phyloP scores from a whole-genome alignment of 2,329 filamentous ascomycete genomes.

The Pyricularia grisea region DNA sequence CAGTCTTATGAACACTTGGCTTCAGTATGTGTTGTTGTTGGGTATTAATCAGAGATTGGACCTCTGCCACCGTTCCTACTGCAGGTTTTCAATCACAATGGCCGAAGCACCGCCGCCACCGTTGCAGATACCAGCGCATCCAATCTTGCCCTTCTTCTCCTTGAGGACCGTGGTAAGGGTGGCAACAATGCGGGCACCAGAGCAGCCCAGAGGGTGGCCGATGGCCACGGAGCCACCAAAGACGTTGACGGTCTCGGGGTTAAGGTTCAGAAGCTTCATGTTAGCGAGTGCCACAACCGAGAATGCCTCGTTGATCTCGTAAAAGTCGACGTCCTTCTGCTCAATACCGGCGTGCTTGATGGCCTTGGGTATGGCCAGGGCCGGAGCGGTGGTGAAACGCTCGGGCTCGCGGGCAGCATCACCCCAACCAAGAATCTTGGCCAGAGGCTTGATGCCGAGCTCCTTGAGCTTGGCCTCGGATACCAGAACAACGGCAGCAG shows the following conservation, averaged over 20 bases:
- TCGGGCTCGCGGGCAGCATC: constrained; percentile 85
- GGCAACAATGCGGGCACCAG: constrained; percentile 85
- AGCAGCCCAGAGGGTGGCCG: constrained; percentile 88
- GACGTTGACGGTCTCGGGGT: constrained; percentile 83
- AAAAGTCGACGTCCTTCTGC: constrained; percentile 73
- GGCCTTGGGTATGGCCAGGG: constrained; percentile 93
- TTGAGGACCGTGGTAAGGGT: constrained; percentile 81
- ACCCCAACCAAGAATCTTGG: constrained; percentile 95
- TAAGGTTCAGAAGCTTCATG: constrained; percentile 77
- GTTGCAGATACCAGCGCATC: constrained; percentile 93
- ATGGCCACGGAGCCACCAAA: constrained; percentile 93
- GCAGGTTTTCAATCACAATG: constrained; percentile 73
- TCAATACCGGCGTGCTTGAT: constrained; percentile 86
- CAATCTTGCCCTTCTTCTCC: constrained; percentile 89
- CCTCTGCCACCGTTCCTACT: constrained; percentile 27
- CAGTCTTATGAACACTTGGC: background rate
- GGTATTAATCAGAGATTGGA: background rate
- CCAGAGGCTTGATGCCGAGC: constrained; percentile 81
- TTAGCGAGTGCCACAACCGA: constrained; percentile 94
- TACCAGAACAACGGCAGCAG: constrained; percentile 83
- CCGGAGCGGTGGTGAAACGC: constrained; percentile 92
- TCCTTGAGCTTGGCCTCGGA: constrained; percentile 92
- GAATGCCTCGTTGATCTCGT: constrained; percentile 99
- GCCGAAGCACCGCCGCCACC: constrained; percentile 93
- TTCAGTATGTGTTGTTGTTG: background rate